A percentile compares a stretch with the other conserved stretches of the same genome.
Conservation (phyloP, 1,139 yeast genomes). For the Wickerhamomyces sp. region DNA sequence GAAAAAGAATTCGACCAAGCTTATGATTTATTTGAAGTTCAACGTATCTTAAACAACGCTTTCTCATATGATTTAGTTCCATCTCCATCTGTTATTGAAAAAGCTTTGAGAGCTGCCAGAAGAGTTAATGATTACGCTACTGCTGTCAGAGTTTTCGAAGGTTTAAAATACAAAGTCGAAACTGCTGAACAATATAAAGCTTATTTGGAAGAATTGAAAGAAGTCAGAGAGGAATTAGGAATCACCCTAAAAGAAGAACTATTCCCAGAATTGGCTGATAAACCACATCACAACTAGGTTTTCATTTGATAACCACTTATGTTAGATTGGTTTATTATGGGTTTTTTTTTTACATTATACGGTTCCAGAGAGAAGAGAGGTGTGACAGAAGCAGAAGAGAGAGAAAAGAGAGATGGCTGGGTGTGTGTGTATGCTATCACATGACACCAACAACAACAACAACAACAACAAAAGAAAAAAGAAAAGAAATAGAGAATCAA, state of each 20-base stretch:
- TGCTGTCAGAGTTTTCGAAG: constrained; percentile 96
- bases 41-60: constrained; percentile 89
- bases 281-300: constrained; percentile 19
- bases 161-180: constrained; percentile 90
- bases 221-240: constrained; percentile 87
- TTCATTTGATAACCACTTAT: background rate
- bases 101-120: constrained; percentile 97
- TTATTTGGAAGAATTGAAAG: constrained; percentile 91
- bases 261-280: constrained; percentile 39
- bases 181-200: constrained; percentile 91
- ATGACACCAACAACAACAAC: background rate
- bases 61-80: constrained; percentile 98
- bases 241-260: constrained; percentile 92
- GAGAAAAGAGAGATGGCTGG: too few species aligned
- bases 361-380: too few species aligned
- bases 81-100: constrained; percentile 92
- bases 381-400: too few species aligned
- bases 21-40: constrained; percentile 96
- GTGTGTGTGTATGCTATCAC: too few species aligned
- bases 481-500: background rate
- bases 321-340: background rate
- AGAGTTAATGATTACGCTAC: constrained; percentile 98
- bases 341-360: too few species aligned
- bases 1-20: constrained; percentile 98
- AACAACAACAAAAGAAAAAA: too few species aligned